Percentiles rank a stretch among this genome's conserved stretches.
Conservation (phyloP, 129 eudicot genomes). For the Lonicera japonica region DNA sequence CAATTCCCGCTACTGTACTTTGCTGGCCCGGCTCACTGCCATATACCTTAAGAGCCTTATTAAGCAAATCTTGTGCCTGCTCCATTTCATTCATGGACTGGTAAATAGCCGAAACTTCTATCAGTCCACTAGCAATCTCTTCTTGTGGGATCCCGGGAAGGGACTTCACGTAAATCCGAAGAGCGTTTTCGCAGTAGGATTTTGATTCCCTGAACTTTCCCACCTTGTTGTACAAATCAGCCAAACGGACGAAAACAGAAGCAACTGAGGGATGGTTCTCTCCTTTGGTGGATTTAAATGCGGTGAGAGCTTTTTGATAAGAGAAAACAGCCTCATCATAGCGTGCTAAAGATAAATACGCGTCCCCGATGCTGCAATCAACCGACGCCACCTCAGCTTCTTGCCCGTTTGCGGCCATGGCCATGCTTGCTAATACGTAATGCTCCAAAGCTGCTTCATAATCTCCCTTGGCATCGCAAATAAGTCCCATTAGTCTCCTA, state of each 20-base stretch:
- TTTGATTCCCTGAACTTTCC: constrained; percentile 79
- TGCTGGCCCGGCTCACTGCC: constrained; percentile 55
- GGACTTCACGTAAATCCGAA: constrained; percentile 54
- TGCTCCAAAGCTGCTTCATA: constrained; percentile 57
- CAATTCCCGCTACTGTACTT: constrained; percentile 77
- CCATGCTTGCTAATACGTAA: constrained; percentile 45
- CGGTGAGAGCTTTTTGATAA: constrained; percentile 74
- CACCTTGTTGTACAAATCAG: constrained; percentile 69
- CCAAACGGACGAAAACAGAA: constrained; percentile 77
- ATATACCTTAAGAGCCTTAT: constrained; percentile 53
- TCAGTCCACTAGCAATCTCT: constrained; percentile 75
- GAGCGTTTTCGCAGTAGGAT: constrained; percentile 73
- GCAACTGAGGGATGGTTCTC: constrained; percentile 79
- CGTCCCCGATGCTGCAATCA: constrained; percentile 52
- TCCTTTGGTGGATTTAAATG: constrained; percentile 60
- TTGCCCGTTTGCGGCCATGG: constrained; percentile 45
- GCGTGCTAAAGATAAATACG: constrained; percentile 52
- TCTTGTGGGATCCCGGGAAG: constrained; percentile 46
- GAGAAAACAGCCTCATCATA: constrained; percentile 78
- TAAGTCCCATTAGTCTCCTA: constrained; percentile 61
- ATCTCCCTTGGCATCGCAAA: constrained; percentile 58
- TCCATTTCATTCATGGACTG: constrained; percentile 71
- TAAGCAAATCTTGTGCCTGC: constrained; percentile 54
- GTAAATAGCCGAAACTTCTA: constrained; percentile 78
- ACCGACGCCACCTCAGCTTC: constrained; percentile 49